Evolutionary conservation across 192 early-diverging fungal genomes (phyloP), one percentile per base, ranked within the genome.

Genomic region (Coemansia nantahalensis): DNA sequence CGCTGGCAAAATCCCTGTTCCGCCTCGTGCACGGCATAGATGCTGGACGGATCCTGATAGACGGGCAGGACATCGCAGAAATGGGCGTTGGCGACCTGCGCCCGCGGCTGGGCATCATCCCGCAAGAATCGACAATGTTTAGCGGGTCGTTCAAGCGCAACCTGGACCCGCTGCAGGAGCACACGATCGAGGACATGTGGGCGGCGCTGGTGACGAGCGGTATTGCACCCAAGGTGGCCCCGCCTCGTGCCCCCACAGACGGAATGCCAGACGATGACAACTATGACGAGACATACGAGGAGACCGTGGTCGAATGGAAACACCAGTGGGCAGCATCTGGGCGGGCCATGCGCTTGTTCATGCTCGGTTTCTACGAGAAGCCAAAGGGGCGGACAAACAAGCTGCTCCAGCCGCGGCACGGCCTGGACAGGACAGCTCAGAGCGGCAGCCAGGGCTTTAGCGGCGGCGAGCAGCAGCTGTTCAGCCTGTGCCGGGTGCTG

Each of bases 111-210:
- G 39, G 79, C 82, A 57, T 82, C 73, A 41, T 79, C 70, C 88
- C 89, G 30, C 89, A 90, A 61, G 88, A 90, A 32, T 81, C 86
- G 15, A 80, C 86, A 5, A 48, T 90, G 42, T 83, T 91, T 30
- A 59, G 59, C 10, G 86, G 85, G 13, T 80, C 87, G 4, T 66
- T 92, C 36, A 77, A 92, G 10, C 75, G 78, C 23, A 94, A 94
- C 59, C 61, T 94, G 47, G 92, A 97, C 49, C 91, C 90, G 2
- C 80, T 90, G 50, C 62, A 68, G 19, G 76, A 88, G 51, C 80
- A 84, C 40, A 54, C 73, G 18, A 87, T 92, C 42, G 76, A 74
- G n/a, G 81, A 81, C 6, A 58, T 91, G 16, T 90, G 84, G 85
- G 71, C 74, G 1, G 83, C 80, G 17, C 69, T 93, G 24, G 24